Percentiles rank a stretch among this genome's conserved stretches.
Evolutionary conservation across 768 basidiomycete species (phyloP).

Genomic region (Mycena chlorophos): DNA sequence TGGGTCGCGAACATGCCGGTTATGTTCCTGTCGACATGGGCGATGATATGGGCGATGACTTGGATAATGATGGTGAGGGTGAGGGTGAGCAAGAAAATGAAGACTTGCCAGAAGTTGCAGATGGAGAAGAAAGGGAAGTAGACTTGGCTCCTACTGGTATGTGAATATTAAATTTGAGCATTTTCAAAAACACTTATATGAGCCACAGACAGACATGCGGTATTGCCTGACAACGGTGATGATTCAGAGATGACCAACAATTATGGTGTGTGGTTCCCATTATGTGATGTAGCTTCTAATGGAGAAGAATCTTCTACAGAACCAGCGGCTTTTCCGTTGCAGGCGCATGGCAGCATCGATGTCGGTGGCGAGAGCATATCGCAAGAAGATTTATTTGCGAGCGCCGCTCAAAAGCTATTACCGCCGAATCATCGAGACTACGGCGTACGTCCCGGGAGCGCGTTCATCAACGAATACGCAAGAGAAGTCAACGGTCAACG

Average conservation of each 20-base stretch:
- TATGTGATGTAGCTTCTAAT: too few species aligned
- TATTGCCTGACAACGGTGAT: too few species aligned
- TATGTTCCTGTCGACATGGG: not conserved
- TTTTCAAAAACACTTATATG: too few species aligned
- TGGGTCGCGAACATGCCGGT: not conserved
- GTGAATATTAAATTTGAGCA: not conserved
- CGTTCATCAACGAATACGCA: constrained; percentile 32
- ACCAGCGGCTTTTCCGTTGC: too few species aligned
- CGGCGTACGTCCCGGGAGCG: constrained; percentile 1
- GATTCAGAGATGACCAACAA: too few species aligned
- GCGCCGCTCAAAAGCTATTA: not conserved
- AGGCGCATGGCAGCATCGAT: too few species aligned
- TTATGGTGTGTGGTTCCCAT: too few species aligned
- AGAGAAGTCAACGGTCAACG: constrained; percentile 5
- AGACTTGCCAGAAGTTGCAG: not conserved
- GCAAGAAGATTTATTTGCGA: not conserved
- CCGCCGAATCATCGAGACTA: not conserved
- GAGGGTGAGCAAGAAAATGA: too few species aligned
- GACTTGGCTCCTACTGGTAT: not conserved
- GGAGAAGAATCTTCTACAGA: too few species aligned
- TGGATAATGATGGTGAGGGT: too few species aligned
- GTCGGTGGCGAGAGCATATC: not conserved
- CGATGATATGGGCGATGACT: too few species aligned
- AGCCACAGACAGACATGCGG: too few species aligned
- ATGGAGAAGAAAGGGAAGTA: not conserved